Conservation (phyloP, 768 basidiomycete genomes). For the Naganishia antarctica region DNA sequence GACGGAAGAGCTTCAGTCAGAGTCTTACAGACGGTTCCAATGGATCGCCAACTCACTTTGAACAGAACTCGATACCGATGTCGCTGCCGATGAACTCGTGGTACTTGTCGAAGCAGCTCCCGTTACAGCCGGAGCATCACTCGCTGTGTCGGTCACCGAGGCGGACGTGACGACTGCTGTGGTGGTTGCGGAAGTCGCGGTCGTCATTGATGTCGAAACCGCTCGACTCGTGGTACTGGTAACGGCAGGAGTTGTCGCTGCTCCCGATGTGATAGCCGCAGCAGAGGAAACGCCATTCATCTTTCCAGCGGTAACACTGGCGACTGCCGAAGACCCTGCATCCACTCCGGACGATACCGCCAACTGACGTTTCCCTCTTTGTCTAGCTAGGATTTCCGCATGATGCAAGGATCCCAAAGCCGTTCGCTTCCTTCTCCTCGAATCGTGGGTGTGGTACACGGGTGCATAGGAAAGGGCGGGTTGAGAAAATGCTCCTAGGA, state of each 20-base stretch:
- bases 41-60: constrained; percentile 2
- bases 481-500: constrained; percentile 1
- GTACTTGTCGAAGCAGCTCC: neutral
- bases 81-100: neutral
- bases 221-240: neutral
- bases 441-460: neutral
- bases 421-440: neutral
- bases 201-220: neutral
- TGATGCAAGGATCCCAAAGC: neutral
- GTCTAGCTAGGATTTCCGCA: neutral
- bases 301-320: neutral
- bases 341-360: constrained; percentile 1
- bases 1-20: neutral
- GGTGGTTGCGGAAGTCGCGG: neutral
- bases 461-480: neutral
- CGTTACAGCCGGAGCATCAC: neutral
- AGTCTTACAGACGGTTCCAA: too few species aligned
- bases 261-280: neutral
- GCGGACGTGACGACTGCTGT: neutral
- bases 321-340: neutral
- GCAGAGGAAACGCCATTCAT: neutral
- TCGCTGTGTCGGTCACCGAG: neutral
- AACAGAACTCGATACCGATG: neutral
- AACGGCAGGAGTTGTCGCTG: neutral
- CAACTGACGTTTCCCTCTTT: neutral